Base-by-base conservation (phyloP, 306 rosid genomes). In the Psophocarpus tetragonolobus region DNA sequence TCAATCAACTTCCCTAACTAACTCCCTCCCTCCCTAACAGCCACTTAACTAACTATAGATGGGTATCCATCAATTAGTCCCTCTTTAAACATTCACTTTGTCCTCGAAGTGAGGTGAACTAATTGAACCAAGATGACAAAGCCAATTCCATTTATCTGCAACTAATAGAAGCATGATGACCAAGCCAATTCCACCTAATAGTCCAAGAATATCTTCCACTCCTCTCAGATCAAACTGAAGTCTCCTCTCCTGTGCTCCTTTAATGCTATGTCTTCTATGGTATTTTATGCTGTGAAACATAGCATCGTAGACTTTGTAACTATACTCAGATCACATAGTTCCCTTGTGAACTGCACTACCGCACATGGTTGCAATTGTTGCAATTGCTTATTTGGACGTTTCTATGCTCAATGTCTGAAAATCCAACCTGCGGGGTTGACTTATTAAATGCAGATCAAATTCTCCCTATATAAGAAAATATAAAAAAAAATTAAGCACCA, bases 341-440 rank as follows among this genome's bases (percentile, higher is more conserved):
- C 58, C 27, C 58, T 51, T 6, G 58, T 20, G 10, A 51, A 51
- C 58, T 51, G 58, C 26, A 51, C 58, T 7, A 8, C 27, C 1
- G 2, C 58, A 51, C 4, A 8, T 8, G 24, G 5, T 51, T 8
- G 27, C 13, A 18, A n/a, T n/a, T n/a, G n/a, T n/a, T n/a, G n/a
- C 69, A 68, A 29, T 68, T 70, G 56, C 72, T 51, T 51, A 81
- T 81, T n/a, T 74, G 71, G 68, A 78, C 56, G 70, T 35, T 78
- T 61, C 84, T 47, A 45, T 65, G 45, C 82, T 68, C 60, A 14
- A 12, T 85, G 63, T 80, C 81, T 69, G 77, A 63, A 74, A 74
- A 20, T 69, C 86, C 54, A 44, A 78, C 84, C 80, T 45, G 80
- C 63, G 41, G 80, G 12, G 83, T 85, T 85, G 88, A 82, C 88